Evolutionary conservation across 2,329 filamentous ascomycete genomes (phyloP).

Genomic region (Clonostachys sp.): DNA sequence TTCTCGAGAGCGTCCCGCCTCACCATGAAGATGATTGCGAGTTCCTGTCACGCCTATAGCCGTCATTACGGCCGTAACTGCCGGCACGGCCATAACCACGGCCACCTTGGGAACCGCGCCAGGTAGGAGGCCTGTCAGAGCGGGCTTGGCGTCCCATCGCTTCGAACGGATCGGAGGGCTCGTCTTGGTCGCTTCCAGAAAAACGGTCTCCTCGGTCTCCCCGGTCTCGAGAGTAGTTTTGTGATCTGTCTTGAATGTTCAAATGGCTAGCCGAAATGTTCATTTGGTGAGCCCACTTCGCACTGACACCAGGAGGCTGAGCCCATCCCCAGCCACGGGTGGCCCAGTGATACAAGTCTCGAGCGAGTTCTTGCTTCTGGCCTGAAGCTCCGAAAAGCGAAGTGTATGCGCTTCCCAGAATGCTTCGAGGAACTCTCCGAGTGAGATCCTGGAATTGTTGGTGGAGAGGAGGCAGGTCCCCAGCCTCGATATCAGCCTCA

Average conservation of each 20-base stretch:
- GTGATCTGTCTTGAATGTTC: slow-evolving; percentile 17
- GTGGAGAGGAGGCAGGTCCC: slow-evolving; percentile 39
- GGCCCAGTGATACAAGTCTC: slow-evolving; percentile 50
- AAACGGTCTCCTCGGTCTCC: slow-evolving; percentile 6
- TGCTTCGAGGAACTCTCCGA: slow-evolving; percentile 24
- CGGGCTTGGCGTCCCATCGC: slow-evolving; percentile 7
- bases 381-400: slow-evolving; percentile 50
- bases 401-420: slow-evolving; percentile 41
- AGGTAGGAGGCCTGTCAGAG: slow-evolving; percentile 3
- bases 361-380: slow-evolving; percentile 31
- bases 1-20: too few relatives aligned
- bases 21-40: too few relatives aligned
- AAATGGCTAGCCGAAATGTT: slow-evolving; percentile 23
- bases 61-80: too few relatives aligned
- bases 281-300: slow-evolving; percentile 18
- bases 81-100: too few relatives aligned
- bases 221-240: slow-evolving; percentile 7
- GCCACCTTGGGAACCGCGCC: background rate
- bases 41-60: too few relatives aligned
- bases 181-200: slow-evolving; percentile 7
- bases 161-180: slow-evolving; percentile 10
- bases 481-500: slow-evolving; percentile 44
- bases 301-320: slow-evolving; percentile 33
- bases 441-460: slow-evolving; percentile 34
- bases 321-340: slow-evolving; percentile 45